These are phyloP conservation scores for Gossypium trilobum DNA, from an alignment of 441 rosid species.

Conservation along the genomic window DNA sequence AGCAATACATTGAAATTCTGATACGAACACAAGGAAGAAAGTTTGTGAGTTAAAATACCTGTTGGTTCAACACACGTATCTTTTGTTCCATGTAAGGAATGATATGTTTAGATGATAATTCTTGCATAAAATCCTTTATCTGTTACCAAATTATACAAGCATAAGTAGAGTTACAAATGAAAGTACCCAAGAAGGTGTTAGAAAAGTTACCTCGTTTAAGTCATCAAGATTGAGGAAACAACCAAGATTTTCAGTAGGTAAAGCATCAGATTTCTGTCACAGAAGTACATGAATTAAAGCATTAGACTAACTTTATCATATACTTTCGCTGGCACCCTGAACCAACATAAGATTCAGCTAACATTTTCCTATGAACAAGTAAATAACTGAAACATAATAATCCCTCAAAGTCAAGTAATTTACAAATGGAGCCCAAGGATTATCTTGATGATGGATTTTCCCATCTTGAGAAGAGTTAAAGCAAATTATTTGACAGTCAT, in stretches of 20 bases:
- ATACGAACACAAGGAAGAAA: conserved; percentile 17
- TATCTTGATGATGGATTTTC: conserved; percentile 48
- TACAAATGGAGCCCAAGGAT: conserved; percentile 69
- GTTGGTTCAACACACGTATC: conserved; percentile 83
- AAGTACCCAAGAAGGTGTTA: neutral
- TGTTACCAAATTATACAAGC: conserved; percentile 30
- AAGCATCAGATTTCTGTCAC: conserved; percentile 57
- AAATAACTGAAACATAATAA: conserved; percentile 15
- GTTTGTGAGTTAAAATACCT: conserved; percentile 36
- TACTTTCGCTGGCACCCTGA: neutral
- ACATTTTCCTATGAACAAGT: conserved; percentile 7
- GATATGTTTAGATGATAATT: conserved; percentile 75
- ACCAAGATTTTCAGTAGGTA: conserved; percentile 50
- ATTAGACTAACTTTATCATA: conserved; percentile 17
- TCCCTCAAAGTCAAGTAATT: conserved; percentile 30
- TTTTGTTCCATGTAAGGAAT: conserved; percentile 98
- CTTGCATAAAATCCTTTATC: conserved; percentile 87
- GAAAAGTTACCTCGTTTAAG: conserved; percentile 51
- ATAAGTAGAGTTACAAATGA: conserved; percentile 20
- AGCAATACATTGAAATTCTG: neutral
- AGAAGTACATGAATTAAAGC: conserved; percentile 23
- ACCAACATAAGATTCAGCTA: conserved; percentile 15
- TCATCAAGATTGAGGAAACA: conserved; percentile 69
- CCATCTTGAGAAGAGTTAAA: conserved; percentile 85
- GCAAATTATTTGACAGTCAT: conserved; percentile 73